These are phyloP conservation scores for Fonsecaea erecta DNA, from an alignment of 2,329 filamentous ascomycete species.

Conservation along the genomic window DNA sequence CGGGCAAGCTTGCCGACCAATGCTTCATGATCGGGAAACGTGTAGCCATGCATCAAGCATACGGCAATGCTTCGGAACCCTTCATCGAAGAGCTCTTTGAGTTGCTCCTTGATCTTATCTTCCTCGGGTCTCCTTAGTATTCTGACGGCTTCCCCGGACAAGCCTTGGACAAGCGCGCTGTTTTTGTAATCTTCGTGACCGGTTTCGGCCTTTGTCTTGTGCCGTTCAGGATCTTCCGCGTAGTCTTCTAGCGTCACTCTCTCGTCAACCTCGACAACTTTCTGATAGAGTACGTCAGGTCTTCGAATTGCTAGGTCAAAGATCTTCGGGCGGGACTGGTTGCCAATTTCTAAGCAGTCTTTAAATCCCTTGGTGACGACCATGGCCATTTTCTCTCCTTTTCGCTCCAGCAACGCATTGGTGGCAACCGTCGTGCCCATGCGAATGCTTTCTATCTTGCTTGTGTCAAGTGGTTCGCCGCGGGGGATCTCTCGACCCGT, in stretches of 20 bases:
- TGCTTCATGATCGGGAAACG: constrained; percentile 83
- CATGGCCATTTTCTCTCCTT: constrained; percentile 85
- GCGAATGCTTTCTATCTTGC: constrained; percentile 83
- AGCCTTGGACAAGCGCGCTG: constrained; percentile 63
- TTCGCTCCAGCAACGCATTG: constrained; percentile 86
- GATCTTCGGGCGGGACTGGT: constrained; percentile 86
- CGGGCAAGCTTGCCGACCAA: constrained; percentile 74
- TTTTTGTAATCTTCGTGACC: constrained; percentile 52
- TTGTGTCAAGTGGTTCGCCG: constrained; percentile 78
- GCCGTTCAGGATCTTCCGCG: constrained; percentile 78
- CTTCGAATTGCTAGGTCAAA: constrained; percentile 88
- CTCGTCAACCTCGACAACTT: constrained; percentile 88
- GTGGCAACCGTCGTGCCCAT: constrained; percentile 97
- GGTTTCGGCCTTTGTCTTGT: constrained; percentile 59
- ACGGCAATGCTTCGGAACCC: constrained; percentile 84
- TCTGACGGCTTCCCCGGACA: constrained; percentile 75
- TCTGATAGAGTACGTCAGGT: constrained; percentile 83
- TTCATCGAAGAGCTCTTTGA: constrained; percentile 69
- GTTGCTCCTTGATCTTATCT: constrained; percentile 59
- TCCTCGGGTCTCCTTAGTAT: constrained; percentile 66
- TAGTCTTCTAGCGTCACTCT: constrained; percentile 90
- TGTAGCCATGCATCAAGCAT: constrained; percentile 90
- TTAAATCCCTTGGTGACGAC: constrained; percentile 86
- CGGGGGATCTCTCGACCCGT: constrained; percentile 75
- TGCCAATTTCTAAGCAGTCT: constrained; percentile 86